A percentile compares a stretch with the other conserved stretches of the same genome.
These are phyloP conservation scores for Cronartium quercuum DNA, from an alignment of 1,284 basidiomycete species.

Conservation along the genomic window DNA sequence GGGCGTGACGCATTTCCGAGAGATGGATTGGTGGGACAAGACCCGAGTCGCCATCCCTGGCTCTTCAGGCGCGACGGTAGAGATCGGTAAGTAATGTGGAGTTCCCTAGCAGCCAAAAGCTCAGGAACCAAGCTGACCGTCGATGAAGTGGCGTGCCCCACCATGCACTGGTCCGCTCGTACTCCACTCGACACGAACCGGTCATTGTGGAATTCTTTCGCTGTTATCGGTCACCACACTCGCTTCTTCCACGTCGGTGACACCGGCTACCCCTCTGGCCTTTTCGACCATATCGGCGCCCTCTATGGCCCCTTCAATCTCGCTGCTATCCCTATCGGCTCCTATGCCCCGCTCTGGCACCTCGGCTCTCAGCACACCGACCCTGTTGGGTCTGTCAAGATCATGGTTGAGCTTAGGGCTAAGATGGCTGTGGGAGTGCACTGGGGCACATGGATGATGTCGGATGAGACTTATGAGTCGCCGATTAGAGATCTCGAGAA, in stretches of 20 bases:
- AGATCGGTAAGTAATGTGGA: neutral
- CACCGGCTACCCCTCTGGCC: constrained; percentile 52
- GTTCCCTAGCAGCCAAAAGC: neutral
- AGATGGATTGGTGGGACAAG: constrained; percentile 10
- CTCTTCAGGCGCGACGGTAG: neutral
- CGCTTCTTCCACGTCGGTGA: constrained; percentile 16
- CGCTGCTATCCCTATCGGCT: constrained; percentile 53
- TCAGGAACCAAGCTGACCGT: neutral
- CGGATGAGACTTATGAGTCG: constrained; percentile 46
- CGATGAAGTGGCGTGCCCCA: constrained; percentile 32
- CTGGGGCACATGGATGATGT: constrained; percentile 54
- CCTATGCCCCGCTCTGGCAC: constrained; percentile 51
- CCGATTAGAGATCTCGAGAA: neutral
- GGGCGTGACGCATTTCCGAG: neutral
- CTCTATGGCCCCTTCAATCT: constrained; percentile 52
- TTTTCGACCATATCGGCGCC: constrained; percentile 52
- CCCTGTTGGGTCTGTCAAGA: constrained; percentile 51
- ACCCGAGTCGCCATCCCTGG: neutral
- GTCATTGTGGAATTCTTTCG: constrained; percentile 52
- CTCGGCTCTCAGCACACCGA: constrained; percentile 51
- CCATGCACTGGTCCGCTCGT: constrained; percentile 53
- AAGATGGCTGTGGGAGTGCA: constrained; percentile 51
- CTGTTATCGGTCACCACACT: constrained; percentile 46
- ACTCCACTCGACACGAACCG: constrained; percentile 53
- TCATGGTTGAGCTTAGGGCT: constrained; percentile 47